Percentiles rank a stretch among this genome's conserved stretches.
These are phyloP conservation scores for Alternaria panax DNA, from an alignment of 2,329 filamentous ascomycete genomes.

Conservation along the genomic window DNA sequence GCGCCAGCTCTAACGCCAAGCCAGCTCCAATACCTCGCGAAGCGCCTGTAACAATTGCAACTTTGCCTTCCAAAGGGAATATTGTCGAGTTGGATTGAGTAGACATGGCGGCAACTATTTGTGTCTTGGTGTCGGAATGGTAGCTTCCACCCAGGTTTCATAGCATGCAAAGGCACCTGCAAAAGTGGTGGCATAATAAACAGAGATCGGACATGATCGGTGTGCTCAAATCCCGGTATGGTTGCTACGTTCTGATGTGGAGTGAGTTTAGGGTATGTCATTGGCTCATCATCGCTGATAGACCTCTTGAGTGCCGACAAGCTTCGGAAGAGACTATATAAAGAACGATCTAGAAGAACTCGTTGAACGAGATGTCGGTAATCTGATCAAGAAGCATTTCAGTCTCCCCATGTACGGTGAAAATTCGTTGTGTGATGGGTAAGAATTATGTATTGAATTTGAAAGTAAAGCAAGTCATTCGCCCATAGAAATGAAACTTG, in stretches of 20 bases:
- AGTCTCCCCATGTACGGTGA: background rate
- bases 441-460: slow-evolving; percentile 16
- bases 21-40: slow-evolving; percentile 60
- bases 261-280: slow-evolving; percentile 7
- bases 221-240: background rate
- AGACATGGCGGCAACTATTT: slow-evolving; percentile 18
- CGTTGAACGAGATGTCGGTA: background rate
- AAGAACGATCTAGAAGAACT: background rate
- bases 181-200: background rate
- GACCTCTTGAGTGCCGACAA: slow-evolving; percentile 11
- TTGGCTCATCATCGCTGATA: slow-evolving; percentile 5
- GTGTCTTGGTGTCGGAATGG: background rate
- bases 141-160: background rate
- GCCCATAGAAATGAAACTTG: background rate
- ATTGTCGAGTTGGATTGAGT: slow-evolving; percentile 10
- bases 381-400: background rate
- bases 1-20: slow-evolving; percentile 58
- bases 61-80: slow-evolving; percentile 42
- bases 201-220: background rate
- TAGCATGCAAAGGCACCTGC: background rate
- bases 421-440: background rate
- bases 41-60: slow-evolving; percentile 60
- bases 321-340: slow-evolving; percentile 4
- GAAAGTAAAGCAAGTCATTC: slow-evolving; percentile 11
- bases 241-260: background rate